These are phyloP conservation scores for Ascochyta fabae DNA, from an alignment of 2,329 filamentous ascomycete genomes.

Conservation along the genomic window DNA sequence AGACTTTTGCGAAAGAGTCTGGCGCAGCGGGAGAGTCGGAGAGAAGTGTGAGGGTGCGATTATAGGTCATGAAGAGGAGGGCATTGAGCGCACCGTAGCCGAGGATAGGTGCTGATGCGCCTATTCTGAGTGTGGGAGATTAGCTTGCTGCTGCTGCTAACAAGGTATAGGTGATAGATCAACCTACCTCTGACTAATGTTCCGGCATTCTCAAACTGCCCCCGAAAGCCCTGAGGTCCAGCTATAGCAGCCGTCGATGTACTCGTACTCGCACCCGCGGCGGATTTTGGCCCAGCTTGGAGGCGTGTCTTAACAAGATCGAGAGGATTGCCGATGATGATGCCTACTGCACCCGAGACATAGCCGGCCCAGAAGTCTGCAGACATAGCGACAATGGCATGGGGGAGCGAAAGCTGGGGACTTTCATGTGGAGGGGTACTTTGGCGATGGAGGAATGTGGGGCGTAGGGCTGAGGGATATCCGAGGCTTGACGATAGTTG, in stretches of 20 bases:
- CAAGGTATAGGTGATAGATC: too few species aligned
- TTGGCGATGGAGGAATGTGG: constrained; percentile 19
- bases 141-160: constrained; percentile 1
- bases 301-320: constrained; percentile 81
- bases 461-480: constrained; percentile 10
- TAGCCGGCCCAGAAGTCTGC: constrained; percentile 96
- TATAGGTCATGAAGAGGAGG: constrained; percentile 88
- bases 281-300: constrained; percentile 64
- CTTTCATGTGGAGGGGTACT: constrained; percentile 21
- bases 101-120: constrained; percentile 82
- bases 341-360: constrained; percentile 82
- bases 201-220: constrained; percentile 47
- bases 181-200: constrained; percentile 47
- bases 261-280: constrained; percentile 21
- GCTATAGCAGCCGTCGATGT: constrained; percentile 15
- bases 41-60: constrained; percentile 75
- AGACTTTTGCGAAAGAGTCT: constrained; percentile 69
- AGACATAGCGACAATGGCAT: constrained; percentile 63
- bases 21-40: constrained; percentile 33
- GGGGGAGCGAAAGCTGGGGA: constrained; percentile 1
- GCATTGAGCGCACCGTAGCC: constrained; percentile 93
- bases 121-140: constrained; percentile 49
- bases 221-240: constrained; percentile 29
- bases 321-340: constrained; percentile 87
- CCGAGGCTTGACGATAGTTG: constrained; percentile 26